Evolutionary conservation across 2,329 filamentous ascomycete genomes (phyloP).

Genomic region (Paramyrothecium sp.): DNA sequence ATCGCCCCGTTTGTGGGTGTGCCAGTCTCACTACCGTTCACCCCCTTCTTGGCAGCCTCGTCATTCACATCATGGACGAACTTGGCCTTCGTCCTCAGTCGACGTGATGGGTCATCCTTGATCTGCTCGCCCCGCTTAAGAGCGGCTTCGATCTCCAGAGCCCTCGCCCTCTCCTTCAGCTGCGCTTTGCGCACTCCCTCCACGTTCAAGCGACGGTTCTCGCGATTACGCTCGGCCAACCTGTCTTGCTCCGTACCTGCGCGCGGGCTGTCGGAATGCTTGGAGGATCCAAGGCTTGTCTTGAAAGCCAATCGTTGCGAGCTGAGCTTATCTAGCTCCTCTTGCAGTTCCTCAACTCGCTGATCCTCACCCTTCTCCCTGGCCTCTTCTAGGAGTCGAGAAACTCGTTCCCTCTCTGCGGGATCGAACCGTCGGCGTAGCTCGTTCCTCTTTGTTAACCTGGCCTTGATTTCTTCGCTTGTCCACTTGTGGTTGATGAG

Average conservation of each 20-base stretch:
- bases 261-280: constrained; percentile 47
- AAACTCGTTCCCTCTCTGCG: constrained; percentile 66
- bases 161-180: constrained; percentile 70
- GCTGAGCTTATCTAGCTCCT: constrained; percentile 61
- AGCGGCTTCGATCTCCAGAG: constrained; percentile 59
- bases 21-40: constrained; percentile 46
- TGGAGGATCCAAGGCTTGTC: constrained; percentile 56
- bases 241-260: constrained; percentile 72
- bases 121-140: constrained; percentile 63
- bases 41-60: constrained; percentile 43
- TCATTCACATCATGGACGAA: constrained; percentile 64
- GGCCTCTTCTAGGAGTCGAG: constrained; percentile 65
- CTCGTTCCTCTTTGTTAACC: constrained; percentile 69
- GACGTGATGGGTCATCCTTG: constrained; percentile 57
- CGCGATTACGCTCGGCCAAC: constrained; percentile 77
- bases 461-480: constrained; percentile 76
- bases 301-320: constrained; percentile 72
- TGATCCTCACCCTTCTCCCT: constrained; percentile 61
- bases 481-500: constrained; percentile 81
- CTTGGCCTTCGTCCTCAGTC: constrained; percentile 66
- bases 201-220: constrained; percentile 81
- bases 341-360: constrained; percentile 51
- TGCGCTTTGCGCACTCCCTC: constrained; percentile 90
- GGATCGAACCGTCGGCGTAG: constrained; percentile 66
- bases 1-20: constrained; percentile 47